Evolutionary conservation across 495 filamentous ascomycete genomes (phyloP), one percentile per base, ranked within the genome.

Genomic region (Aspergillus heteromorphus): DNA sequence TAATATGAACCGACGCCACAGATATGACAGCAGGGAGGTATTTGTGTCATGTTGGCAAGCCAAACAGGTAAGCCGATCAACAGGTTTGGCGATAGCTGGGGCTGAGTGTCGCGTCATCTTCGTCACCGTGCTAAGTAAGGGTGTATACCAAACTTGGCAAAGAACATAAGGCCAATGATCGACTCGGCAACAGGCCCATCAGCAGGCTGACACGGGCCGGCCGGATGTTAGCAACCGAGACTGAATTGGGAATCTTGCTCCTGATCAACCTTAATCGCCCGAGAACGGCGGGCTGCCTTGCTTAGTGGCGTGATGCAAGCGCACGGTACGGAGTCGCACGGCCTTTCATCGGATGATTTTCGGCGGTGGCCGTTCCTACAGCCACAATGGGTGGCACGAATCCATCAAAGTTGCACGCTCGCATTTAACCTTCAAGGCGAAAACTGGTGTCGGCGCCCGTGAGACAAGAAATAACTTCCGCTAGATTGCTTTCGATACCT

Each of bases 331-430:
- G n/a, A n/a, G n/a, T n/a, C n/a, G n/a, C n/a, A 16, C 23, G 43
- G 43, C 16, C 27, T 47, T 27, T 23, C 43, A 47, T 47, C 43
- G 43, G 43, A 47, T 47, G 43, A 47, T 47, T 29, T 20, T 25
- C 42, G 34, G 34, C 34, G 34, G 34, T 14, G 4, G 31, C 5
- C 34, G 34, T 14, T 38, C 34, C 34, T 38, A 38, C 34, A 13
- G 34, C 34, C 11, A 38, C 11, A n/a, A 4, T 14, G 34, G 34
- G 34, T 38, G 13, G 34, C 34, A 38, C 34, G 4, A 9, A 38
- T 14, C 34, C 34, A 14, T 38, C 10, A 13, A n/a, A n/a, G n/a
- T n/a, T 14, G 13, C 34, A 38, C 4, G 13, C 34, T 13, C 34
- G 4, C 34, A 4, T 38, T 38, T 38, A 38, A 38, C 34, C n/a